Conservation (phyloP, 2,329 filamentous ascomycete species). For the Hypoxylon sp. region DNA sequence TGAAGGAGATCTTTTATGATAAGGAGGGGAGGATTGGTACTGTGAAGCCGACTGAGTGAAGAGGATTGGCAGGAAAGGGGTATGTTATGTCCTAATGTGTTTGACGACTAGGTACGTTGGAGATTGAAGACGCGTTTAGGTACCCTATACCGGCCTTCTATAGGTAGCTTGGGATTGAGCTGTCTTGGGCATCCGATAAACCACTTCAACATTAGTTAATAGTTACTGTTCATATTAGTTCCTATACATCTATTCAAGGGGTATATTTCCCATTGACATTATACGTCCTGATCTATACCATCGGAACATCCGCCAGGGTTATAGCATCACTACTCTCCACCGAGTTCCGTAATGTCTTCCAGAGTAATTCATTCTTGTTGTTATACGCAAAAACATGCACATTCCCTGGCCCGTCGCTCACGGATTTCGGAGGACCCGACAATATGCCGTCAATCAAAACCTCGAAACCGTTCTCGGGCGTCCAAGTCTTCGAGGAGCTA, state of each 20-base stretch:
- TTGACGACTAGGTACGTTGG: too few relatives aligned
- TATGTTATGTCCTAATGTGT: too few relatives aligned
- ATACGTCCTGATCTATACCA: too few relatives aligned
- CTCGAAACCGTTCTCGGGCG: slow-evolving; percentile 11
- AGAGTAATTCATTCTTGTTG: slow-evolving; percentile 4
- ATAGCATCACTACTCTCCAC: not conserved
- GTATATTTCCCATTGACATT: too few relatives aligned
- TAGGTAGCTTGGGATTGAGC: not conserved
- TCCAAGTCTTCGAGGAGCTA: slow-evolving; percentile 9
- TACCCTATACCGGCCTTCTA: too few relatives aligned
- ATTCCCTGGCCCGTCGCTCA: slow-evolving; percentile 11
- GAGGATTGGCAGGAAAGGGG: not conserved
- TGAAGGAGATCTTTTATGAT: slow-evolving; percentile 78
- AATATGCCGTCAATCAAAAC: not conserved
- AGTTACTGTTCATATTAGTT: too few relatives aligned
- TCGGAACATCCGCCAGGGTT: too few relatives aligned
- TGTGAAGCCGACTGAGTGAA: slow-evolving; percentile 46
- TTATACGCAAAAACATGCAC: slow-evolving; percentile 17
- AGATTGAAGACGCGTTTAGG: too few relatives aligned
- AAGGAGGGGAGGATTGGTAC: slow-evolving; percentile 67
- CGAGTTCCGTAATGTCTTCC: too few relatives aligned
- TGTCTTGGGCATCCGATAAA: too few relatives aligned
- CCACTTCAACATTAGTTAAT: too few relatives aligned
- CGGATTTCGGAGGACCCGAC: slow-evolving; percentile 8
- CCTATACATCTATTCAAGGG: too few relatives aligned